Base-by-base conservation (phyloP, 2,329 filamentous ascomycete genomes). In the Fusarium aywerte region DNA sequence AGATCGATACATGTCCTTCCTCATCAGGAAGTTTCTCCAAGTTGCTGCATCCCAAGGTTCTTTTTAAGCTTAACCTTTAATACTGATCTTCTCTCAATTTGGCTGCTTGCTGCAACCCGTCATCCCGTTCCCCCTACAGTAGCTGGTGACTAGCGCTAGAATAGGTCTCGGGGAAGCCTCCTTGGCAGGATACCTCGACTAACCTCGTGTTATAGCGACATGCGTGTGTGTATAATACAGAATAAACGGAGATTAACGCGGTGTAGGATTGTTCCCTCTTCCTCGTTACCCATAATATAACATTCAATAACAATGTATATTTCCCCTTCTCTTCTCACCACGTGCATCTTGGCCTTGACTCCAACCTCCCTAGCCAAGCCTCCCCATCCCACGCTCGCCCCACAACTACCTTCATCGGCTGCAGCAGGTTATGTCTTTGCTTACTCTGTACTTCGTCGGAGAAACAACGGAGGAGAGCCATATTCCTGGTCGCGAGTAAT, bases 361-460 rank as follows among this genome's bases (percentile, higher is more conserved):
- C 45, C 45, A 20, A 48, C 45, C 31, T 44, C 39, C 10, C 16
- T 45, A 33, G 39, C 39, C 56, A 55, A 56, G 55, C n/a, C n/a
- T 45, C 16, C 32, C 27, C 21, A 25, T 33, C 33, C 7, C 43
- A 35, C n/a, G 15, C 45, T 15, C 18, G 48, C 20, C 25, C 38
- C 35, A 52, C 49, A 52, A 7, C 21, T 4, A 52, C 10, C 38
- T 16, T 31, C 36, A 18, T 25, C 38, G 20, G 27, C 16, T 42
- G 36, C 35, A 18, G 18, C 27, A 18, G 58, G 58, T 2, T 56
- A 62, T 4, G 50, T 44, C 5, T 62, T 57, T 42, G 16, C 42
- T 3, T 63, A 62, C n/a, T 63, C 57, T n/a, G 18, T 63, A 62
- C n/a, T 63, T 62, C 15, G 18, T 38, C 4, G 44, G 38, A 31